Evolutionary conservation across 2,329 filamentous ascomycete genomes (phyloP).

Genomic region (Scytalidium sp.): DNA sequence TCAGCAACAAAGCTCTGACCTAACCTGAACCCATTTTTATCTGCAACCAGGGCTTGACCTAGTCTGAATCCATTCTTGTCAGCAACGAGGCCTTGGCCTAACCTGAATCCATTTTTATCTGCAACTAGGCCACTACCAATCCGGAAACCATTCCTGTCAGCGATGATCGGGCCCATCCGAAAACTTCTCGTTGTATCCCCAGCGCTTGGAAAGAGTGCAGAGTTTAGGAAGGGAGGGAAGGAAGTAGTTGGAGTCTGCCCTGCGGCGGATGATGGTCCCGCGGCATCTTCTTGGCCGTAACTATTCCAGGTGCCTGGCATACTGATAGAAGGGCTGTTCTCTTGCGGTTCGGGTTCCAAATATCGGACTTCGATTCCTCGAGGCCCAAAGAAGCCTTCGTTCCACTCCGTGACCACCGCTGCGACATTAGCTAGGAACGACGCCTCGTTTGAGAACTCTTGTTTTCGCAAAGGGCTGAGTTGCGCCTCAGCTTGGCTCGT

Average conservation of each 20-base stretch:
- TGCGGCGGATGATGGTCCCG: slow-evolving; percentile 1
- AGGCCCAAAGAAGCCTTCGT: slow-evolving; percentile 52
- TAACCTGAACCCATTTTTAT: slow-evolving; percentile 12
- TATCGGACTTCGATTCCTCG: slow-evolving; percentile 41
- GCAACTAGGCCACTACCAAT: slow-evolving; percentile 24
- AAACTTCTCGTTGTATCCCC: slow-evolving; percentile 10
- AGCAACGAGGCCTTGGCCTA: slow-evolving; percentile 7
- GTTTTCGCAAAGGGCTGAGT: slow-evolving; percentile 30
- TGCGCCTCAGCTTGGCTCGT: slow-evolving; percentile 39
- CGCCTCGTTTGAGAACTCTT: not conserved
- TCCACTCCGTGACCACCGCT: slow-evolving; percentile 50
- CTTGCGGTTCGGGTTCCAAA: slow-evolving; percentile 26
- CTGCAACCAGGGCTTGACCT: slow-evolving; percentile 16
- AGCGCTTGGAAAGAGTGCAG: slow-evolving; percentile 6
- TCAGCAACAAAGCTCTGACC: slow-evolving; percentile 32
- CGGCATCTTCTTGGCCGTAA: slow-evolving; percentile 22
- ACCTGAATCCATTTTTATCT: slow-evolving; percentile 33
- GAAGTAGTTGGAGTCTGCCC: not conserved
- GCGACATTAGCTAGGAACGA: slow-evolving; percentile 30
- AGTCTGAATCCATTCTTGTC: slow-evolving; percentile 7
- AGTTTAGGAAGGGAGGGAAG: slow-evolving; percentile 8
- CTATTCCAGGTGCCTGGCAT: slow-evolving; percentile 44
- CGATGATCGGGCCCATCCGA: slow-evolving; percentile 20
- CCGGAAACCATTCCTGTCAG: slow-evolving; percentile 15
- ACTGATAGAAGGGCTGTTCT: slow-evolving; percentile 28